phyloP scores from a whole-genome alignment of 2,329 filamentous ascomycete species.

The Purpureocillium takamizusanense region DNA sequence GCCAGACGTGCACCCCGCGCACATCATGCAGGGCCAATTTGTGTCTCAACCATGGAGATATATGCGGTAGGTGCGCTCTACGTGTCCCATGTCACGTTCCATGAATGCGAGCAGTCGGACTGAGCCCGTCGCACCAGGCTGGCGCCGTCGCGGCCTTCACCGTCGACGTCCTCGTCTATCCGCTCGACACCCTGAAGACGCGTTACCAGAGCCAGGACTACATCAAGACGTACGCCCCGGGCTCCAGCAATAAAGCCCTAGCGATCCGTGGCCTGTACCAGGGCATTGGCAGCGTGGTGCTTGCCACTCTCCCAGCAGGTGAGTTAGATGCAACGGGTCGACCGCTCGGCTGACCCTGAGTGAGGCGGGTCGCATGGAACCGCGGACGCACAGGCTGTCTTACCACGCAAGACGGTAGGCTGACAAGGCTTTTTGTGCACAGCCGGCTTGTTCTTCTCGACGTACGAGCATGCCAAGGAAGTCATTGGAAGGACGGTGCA shows the following conservation, averaged over 20 bases:
- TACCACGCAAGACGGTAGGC: no score
- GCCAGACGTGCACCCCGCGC: no score
- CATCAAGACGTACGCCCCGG: constrained; percentile 52
- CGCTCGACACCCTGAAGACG: constrained; percentile 84
- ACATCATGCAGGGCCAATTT: no score
- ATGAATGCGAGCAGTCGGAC: no score
- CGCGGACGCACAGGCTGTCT: background rate
- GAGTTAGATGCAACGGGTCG: constrained; percentile 11
- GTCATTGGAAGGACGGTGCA: constrained; percentile 43
- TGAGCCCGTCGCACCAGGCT: constrained; percentile 49
- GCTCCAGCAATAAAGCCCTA: constrained; percentile 43
- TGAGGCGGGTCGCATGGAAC: no score
- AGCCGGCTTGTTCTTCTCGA: constrained; percentile 85
- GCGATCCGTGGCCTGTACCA: constrained; percentile 71
- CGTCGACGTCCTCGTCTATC: constrained; percentile 78
- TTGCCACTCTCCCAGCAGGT: constrained; percentile 86
- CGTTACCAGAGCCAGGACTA: constrained; percentile 74
- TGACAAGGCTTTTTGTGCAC: no score
- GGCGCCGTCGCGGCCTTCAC: constrained; percentile 79
- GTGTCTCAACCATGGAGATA: no score
- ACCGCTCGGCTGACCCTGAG: background rate
- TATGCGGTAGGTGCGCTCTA: no score
- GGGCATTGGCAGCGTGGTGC: constrained; percentile 73
- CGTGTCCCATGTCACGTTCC: no score
- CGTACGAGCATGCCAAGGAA: constrained; percentile 70